Evolutionary conservation across 2,329 filamentous ascomycete species (phyloP).

Genomic region (Albophoma yamanashiensis): DNA sequence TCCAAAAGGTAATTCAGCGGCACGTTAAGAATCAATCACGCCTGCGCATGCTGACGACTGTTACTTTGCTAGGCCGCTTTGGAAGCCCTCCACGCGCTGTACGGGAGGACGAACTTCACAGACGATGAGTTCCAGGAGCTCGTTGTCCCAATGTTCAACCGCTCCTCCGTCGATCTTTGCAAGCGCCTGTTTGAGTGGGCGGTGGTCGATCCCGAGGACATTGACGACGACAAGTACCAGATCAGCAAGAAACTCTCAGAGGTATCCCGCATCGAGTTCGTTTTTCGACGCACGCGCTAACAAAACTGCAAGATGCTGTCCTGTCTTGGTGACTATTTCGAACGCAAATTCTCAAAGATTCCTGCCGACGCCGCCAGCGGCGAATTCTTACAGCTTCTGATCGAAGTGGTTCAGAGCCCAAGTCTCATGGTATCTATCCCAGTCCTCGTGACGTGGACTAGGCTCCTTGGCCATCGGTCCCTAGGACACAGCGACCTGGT

Average conservation of each 20-base stretch:
- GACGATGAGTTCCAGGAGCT: slow-evolving; percentile 70
- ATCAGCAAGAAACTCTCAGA: slow-evolving; percentile 92
- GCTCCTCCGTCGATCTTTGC: slow-evolving; percentile 60
- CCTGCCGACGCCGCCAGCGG: slow-evolving; percentile 55
- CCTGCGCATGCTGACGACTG: neutral
- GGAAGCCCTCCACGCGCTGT: slow-evolving; percentile 76
- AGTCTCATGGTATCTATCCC: slow-evolving; percentile 92
- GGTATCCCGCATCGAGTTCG: slow-evolving; percentile 33
- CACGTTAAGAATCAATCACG: neutral
- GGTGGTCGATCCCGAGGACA: slow-evolving; percentile 64
- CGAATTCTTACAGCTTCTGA: slow-evolving; percentile 68
- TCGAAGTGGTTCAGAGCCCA: slow-evolving; percentile 68
- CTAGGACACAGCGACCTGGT: slow-evolving; percentile 54
- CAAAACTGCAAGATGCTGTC: slow-evolving; percentile 57
- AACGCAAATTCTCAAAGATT: slow-evolving; percentile 60
- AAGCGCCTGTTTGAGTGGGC: slow-evolving; percentile 72
- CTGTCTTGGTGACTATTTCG: slow-evolving; percentile 73
- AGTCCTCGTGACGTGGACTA: slow-evolving; percentile 81
- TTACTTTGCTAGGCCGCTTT: slow-evolving; percentile 50
- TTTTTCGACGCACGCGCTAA: slow-evolving; percentile 2
- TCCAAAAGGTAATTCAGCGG: slow-evolving; percentile 52
- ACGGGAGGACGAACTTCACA: slow-evolving; percentile 61
- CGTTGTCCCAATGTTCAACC: slow-evolving; percentile 68
- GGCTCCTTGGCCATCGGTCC: slow-evolving; percentile 61
- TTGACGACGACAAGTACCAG: slow-evolving; percentile 86